Evolutionary conservation across 1,139 yeast species (phyloP), one percentile per base, ranked within the genome.

Genomic region (Zygotorulaspora mrakii): DNA sequence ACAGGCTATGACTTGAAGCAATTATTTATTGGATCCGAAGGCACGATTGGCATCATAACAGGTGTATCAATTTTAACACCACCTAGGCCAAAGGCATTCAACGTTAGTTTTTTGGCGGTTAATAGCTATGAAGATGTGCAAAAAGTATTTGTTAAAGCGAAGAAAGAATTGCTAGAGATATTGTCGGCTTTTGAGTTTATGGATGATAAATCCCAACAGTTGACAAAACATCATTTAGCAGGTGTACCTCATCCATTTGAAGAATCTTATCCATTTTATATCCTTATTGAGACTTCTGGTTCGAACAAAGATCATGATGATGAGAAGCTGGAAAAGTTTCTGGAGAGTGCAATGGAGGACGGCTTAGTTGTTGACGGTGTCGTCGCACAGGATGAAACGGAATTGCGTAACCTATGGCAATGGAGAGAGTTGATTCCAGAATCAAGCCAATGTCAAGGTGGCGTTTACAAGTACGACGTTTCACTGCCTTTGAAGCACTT

Each of bases 361-460:
- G 97, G 83, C 31, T 65, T 80, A 35, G 94, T 91, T 23, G 72
- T 74, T 16, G 97, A 91, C 61, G 98, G 98, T 53, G 91, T 87
- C 35, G 85, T 91, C 49, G 96, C 98, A 3, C 96, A 88, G 65
- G 97, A 88, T 64, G 95, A 86, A 64, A 73, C 94, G 2, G 97
- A 91, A 64, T 69, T 84, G 47, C 73, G 73, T 48, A 79, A 79
- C 45, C 73, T 91, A 54, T 91, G 98, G 98, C 69, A 79, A 23
- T 89, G 97, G 96, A 79, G 98, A 68, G 98, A 91, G 65, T 74
- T 82, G 48, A 77, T 89, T 51, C 88, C 96, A 23, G 98, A 91
- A 67, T 89, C 96, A 8, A 74, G 86, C 13, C 82, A 88, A 34
- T 73, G 77, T 45, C 79, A 73, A 25, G 97, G 97, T 39, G 98